Base-by-base conservation (phyloP, 345 rosid species). In the Gossypium anomalum region DNA sequence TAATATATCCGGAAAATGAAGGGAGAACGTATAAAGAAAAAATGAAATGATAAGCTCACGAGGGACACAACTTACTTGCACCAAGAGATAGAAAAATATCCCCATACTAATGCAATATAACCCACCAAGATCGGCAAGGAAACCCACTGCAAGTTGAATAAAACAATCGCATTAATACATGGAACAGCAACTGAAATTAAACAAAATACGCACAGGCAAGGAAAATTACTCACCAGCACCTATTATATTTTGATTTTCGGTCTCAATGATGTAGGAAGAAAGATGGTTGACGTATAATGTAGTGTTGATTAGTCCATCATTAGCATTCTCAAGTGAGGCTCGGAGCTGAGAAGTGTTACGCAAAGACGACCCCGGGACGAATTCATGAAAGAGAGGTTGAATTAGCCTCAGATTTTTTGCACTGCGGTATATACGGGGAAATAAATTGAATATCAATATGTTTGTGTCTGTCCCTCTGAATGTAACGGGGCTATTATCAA, bases 111-210 rank as follows among this genome's bases (percentile, higher is more conserved):
- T 83, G 90, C 99, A 95, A 82, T 87, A 95, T 64, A 95, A 84
- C 76, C 99, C 99, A 81, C 99, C 99, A 82, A 95, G 97, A 79
- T 95, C 98, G 0, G 99, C 99, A 66, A 95, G 92, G 89, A 95
- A 93, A 88, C 94, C 86, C 83, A 95, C 99, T 95, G 92, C 90
- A 85, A 76, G 49, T 71, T 19, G 63, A 76, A 71, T 29, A 78
- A 67, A 77, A 62, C 70, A 67, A 29, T 55, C 44, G 20, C 12
- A 2, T 29, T 53, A 48, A 47, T 70, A 70, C 15, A 49, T 17
- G 41, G 41, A 34, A 34, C 41, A 34, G 41, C 41, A 34, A 34
- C 7, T 20, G 22, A 25, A 11, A 53, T 38, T 45, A 11, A 41
- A 66, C 71, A 52, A 23, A 12, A 52, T 4, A 64, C n/a, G 57